Conservation (phyloP, 306 rosid genomes). For the Astragalus membranaceus region DNA sequence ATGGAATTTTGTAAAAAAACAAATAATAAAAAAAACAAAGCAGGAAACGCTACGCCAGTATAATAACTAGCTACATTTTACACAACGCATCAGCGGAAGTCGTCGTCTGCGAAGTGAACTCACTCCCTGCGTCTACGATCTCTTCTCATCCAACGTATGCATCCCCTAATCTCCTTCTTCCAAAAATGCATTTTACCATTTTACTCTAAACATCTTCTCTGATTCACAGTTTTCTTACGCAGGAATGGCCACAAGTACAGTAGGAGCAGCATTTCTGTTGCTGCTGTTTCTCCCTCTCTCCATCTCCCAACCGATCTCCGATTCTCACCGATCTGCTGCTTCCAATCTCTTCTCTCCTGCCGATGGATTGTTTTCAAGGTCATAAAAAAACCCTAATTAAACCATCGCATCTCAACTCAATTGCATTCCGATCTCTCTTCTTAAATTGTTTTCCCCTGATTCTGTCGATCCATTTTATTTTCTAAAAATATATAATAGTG, state of each 20-base stretch:
- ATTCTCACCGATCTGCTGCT: constrained; percentile 80
- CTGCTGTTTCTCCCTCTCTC: constrained; percentile 43
- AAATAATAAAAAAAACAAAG: too few relatives aligned
- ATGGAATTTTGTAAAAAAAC: too few relatives aligned
- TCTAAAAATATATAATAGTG: neutral
- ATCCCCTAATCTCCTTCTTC: neutral
- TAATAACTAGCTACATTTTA: neutral
- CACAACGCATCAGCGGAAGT: constrained; percentile 17
- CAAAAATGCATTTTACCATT: neutral
- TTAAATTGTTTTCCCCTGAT: neutral
- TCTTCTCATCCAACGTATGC: constrained; percentile 22
- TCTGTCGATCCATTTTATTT: neutral
- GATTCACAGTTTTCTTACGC: constrained; percentile 3
- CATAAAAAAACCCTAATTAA: constrained; percentile 25
- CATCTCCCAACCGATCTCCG: constrained; percentile 64
- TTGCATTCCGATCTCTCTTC: neutral
- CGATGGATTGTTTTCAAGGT: constrained; percentile 66
- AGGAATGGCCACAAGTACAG: constrained; percentile 69
- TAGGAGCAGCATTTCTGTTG: constrained; percentile 42
- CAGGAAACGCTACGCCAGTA: neutral
- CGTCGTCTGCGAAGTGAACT: constrained; percentile 35
- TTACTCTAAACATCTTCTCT: neutral
- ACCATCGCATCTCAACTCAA: neutral
- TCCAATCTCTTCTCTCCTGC: constrained; percentile 47
- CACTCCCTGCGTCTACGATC: neutral